Evolutionary conservation across 2,329 filamentous ascomycete genomes (phyloP).

Genomic region (Ceratocystis destructans): DNA sequence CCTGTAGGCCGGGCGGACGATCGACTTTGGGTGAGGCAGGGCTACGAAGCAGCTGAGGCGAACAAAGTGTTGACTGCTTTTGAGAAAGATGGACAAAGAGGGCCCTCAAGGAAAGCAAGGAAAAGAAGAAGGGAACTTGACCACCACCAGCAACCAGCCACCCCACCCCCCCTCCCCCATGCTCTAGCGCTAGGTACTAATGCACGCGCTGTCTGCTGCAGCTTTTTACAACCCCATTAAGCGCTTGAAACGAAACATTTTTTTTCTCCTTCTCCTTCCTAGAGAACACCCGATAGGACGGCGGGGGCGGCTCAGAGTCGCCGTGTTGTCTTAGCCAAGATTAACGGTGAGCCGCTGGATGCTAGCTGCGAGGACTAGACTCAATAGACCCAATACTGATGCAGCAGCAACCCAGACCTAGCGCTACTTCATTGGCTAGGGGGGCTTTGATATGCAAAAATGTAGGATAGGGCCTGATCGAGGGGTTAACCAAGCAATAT

Average conservation of each 20-base stretch:
- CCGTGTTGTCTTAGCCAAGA: not conserved
- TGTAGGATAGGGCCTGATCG: not conserved
- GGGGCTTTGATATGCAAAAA: not conserved
- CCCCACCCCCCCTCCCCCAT: not conserved
- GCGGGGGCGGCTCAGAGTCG: not conserved
- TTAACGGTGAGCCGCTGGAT: not conserved
- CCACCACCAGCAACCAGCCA: not conserved
- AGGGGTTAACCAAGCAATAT: not conserved
- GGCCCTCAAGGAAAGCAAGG: not conserved
- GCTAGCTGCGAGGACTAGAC: not conserved
- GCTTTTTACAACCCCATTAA: not conserved
- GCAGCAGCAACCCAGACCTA: not conserved
- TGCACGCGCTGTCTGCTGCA: not conserved
- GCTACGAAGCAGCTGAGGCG: too few relatives aligned
- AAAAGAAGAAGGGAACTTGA: not conserved
- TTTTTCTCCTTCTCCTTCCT: not conserved
- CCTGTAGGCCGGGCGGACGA: too few relatives aligned
- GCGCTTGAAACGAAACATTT: conserved; percentile 2
- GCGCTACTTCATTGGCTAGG: not conserved
- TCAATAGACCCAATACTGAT: not conserved
- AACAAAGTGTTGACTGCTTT: too few relatives aligned
- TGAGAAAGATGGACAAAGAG: too few relatives aligned
- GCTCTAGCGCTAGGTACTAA: not conserved
- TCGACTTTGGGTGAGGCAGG: too few relatives aligned
- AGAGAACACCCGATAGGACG: not conserved